phyloP scores from a whole-genome alignment of 2,329 filamentous ascomycete species.

The Alternaria alternata region DNA sequence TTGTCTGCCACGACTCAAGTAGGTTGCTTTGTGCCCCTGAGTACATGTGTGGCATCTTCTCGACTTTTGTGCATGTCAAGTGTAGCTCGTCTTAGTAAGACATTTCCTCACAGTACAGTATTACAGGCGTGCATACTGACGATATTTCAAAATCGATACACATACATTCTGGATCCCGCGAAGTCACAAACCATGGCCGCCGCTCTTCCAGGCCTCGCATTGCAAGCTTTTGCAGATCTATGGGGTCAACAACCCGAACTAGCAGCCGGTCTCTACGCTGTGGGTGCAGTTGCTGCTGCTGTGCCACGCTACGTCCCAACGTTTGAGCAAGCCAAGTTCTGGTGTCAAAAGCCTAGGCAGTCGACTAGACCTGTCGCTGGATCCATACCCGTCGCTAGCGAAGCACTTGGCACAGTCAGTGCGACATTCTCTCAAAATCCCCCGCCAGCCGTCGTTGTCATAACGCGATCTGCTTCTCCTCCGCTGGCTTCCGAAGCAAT shows the following conservation, averaged over 20 bases:
- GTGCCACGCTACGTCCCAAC: background rate
- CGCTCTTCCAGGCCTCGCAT: background rate
- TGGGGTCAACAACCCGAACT: background rate
- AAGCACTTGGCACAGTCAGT: background rate
- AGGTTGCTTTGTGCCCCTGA: background rate
- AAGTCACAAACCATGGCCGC: background rate
- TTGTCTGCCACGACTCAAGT: background rate
- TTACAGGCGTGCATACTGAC: background rate
- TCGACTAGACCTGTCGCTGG: background rate
- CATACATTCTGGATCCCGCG: background rate
- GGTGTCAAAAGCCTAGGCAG: background rate
- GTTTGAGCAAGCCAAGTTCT: slow-evolving; percentile 6
- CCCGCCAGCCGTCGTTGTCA: background rate
- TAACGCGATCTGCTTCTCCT: background rate
- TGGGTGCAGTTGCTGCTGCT: background rate
- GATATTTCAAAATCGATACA: background rate
- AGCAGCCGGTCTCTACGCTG: slow-evolving; percentile 3
- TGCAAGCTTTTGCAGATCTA: slow-evolving; percentile 1
- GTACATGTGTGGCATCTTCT: background rate
- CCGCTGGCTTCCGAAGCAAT: background rate
- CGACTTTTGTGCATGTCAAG: background rate
- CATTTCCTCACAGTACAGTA: background rate
- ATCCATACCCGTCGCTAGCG: background rate
- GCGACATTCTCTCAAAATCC: background rate
- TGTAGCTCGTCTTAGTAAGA: background rate